phyloP scores from a whole-genome alignment of 2,329 filamentous ascomycete species.

The Penicillium digitatum region DNA sequence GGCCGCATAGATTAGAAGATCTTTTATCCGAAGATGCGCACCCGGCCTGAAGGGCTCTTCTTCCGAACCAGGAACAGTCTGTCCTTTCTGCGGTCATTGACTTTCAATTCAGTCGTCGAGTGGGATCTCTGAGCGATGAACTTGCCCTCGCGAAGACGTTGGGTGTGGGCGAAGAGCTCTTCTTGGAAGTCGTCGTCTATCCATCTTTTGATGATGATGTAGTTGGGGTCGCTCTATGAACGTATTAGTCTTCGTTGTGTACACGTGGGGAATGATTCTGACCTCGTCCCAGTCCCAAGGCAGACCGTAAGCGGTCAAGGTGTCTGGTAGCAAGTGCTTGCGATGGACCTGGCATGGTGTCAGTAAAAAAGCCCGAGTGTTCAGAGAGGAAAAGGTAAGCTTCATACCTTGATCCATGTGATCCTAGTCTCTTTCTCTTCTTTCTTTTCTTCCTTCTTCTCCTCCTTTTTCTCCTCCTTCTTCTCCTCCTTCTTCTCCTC shows the following conservation, averaged over 20 bases:
- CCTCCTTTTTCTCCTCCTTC: constrained; percentile 30
- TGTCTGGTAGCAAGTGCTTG: constrained; percentile 46
- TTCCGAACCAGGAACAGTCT: constrained; percentile 45
- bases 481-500: constrained; percentile 43
- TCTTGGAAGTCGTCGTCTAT: constrained; percentile 69
- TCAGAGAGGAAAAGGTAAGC: neutral
- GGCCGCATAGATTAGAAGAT: neutral
- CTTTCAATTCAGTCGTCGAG: constrained; percentile 39
- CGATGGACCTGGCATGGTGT: constrained; percentile 39
- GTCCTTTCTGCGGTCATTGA: constrained; percentile 43
- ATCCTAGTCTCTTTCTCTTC: constrained; percentile 28
- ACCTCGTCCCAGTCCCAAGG: constrained; percentile 49
- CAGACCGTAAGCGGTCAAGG: constrained; percentile 44
- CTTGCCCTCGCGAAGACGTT: constrained; percentile 56
- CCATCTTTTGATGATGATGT: constrained; percentile 69
- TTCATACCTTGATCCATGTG: constrained; percentile 45
- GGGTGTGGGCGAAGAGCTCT: constrained; percentile 68
- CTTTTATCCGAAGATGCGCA: constrained; percentile 31
- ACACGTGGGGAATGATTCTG: constrained; percentile 15
- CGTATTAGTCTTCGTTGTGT: neutral
- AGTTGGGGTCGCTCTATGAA: constrained; percentile 57
- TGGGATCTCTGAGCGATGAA: constrained; percentile 35
- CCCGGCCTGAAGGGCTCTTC: constrained; percentile 34
- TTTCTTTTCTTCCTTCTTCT: constrained; percentile 37
- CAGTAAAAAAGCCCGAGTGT: constrained; percentile 1